Base-by-base conservation (phyloP, 2,329 filamentous ascomycete genomes). In the Fusarium solani-melongenae region DNA sequence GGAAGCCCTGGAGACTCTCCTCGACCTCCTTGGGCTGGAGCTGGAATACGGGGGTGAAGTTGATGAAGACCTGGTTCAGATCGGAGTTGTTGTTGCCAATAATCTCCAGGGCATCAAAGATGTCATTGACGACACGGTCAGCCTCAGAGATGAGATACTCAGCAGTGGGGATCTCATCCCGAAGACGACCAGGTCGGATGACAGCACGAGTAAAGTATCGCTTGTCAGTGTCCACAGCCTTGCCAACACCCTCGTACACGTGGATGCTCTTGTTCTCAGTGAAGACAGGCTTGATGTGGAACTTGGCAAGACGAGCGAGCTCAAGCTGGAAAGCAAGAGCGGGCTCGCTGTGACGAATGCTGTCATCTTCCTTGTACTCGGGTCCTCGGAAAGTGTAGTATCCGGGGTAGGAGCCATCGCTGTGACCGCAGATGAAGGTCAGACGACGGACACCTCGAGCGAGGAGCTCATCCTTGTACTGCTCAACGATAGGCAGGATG, bases 21-120 rank as follows among this genome's bases (percentile, higher is more conserved):
- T 98, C 95, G 17, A 99, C 94, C 85, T 98, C 94, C 68, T 91
- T 86, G 5, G 96, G 95, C 79, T 94, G 89, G 57, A 99, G 91
- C 82, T 95, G 94, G 91, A 99, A 98, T 67, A 98, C 94, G 11
- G 95, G 94, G 0, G 94, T 96, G 87, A 99, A 99, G 90, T 99
- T 98, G 89, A 99, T 96, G 88, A 99, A 99, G 89, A 99, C 96
- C 86, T 99, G 96, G 88, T 99, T 99, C 81, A 99, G 89, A 88
- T 99, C 96, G 60, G 96, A 98, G 87, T 97, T 97, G 87, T 98
- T 98, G 89, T 98, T 98, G 81, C 96, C 96, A 81, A 98, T 97
- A 78, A 99, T 98, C 88, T 99, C 96, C 67, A 99, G 88, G 51
- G 96, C 96, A 81, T 99, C 96, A 61, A 98, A 91, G 79, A 99